Evolutionary conservation across 2,329 filamentous ascomycete species (phyloP), one percentile per base, ranked within the genome.

Genomic region (Raffaelea ambrosiae): DNA sequence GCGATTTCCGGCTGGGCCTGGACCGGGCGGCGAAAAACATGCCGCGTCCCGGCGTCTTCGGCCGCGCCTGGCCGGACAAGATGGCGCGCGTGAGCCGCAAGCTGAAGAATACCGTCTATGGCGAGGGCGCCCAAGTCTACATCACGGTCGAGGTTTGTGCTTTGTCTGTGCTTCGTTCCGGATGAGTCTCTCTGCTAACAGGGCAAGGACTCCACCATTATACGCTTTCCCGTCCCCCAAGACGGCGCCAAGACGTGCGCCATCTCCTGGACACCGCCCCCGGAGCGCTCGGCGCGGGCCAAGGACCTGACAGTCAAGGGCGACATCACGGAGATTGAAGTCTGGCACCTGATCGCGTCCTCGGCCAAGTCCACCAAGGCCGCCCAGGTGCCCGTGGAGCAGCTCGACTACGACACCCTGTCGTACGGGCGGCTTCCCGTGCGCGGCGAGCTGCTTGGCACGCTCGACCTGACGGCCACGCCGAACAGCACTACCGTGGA

Each of bases 391-490:
- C 16, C 11, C n/a, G 14, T 45, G 16, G 33, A 23, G 31, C 3
- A 45, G 43, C 31, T 45, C 33, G 33, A 45, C 43, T 45, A 39
- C 16, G 43, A 45, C 29, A 45, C 13, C 43, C 2, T 45, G 33
- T 45, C 43, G 43, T 45, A 45, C 31, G 16, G 19, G 33, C 23
- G 19, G 3, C 11, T 45, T 26, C 43, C 43, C 16, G 43, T 45
- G 33, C 43, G 43, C 19, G 43, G 43, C 18, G 43, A 45, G 33
- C 43, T 45, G 22, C 43, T 45, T 33, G 33, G 43, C 31, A 19
- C 20, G 21, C 33, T 45, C 0, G 33, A 45, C 29, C 22, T 45
- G 7, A 45, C 31, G n/a, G 20, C 7, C 14, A 45, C 3, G 20
- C 8, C 43, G 2, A 45, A 45, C 33, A 45, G 33, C n/a, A 45